Percentiles rank a stretch among this genome's conserved stretches.
These are phyloP conservation scores for Phtheirospermum japonicum DNA, from an alignment of 257 asterid genomes.

Conservation along the genomic window DNA sequence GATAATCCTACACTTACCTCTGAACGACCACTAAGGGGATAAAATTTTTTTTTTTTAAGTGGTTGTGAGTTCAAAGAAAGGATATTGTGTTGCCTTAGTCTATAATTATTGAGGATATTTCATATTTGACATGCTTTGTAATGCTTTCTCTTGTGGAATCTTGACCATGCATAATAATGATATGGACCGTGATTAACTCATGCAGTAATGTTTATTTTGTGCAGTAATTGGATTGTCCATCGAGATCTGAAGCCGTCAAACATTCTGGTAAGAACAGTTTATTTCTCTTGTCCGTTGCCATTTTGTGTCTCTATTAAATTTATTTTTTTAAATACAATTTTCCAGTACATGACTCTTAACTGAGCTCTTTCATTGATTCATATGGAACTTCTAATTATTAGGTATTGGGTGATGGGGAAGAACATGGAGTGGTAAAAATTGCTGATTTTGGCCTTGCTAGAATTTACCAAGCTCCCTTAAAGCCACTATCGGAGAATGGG, in stretches of 20 bases:
- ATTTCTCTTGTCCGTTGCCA: slow-evolving; percentile 11
- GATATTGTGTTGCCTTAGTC: slow-evolving; percentile 9
- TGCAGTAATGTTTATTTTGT: slow-evolving; percentile 26
- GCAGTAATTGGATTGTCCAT: slow-evolving; percentile 97
- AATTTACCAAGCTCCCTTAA: slow-evolving; percentile 90
- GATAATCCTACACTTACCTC: slow-evolving; percentile 13
- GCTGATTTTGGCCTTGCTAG: slow-evolving; percentile 99
- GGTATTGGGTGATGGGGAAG: slow-evolving; percentile 99
- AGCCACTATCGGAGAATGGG: slow-evolving; percentile 89
- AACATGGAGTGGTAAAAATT: slow-evolving; percentile 92
- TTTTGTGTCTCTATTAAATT: slow-evolving; percentile 13
- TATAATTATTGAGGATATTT: slow-evolving; percentile 10
- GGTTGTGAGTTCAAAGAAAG: slow-evolving; percentile 10
- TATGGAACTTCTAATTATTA: slow-evolving; percentile 31
- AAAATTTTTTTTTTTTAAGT: no score
- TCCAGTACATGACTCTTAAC: background rate
- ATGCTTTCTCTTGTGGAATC: slow-evolving; percentile 10
- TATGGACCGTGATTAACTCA: slow-evolving; percentile 20
- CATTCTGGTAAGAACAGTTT: slow-evolving; percentile 63
- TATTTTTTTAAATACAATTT: slow-evolving; percentile 16
- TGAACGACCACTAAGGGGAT: slow-evolving; percentile 6
- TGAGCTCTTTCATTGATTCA: slow-evolving; percentile 24
- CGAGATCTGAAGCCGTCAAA: slow-evolving; percentile 98
- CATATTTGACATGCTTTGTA: background rate
- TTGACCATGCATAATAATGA: background rate